phyloP scores from a whole-genome alignment of 176 grass and related monocot genomes.

The Paspalum vaginatum region DNA sequence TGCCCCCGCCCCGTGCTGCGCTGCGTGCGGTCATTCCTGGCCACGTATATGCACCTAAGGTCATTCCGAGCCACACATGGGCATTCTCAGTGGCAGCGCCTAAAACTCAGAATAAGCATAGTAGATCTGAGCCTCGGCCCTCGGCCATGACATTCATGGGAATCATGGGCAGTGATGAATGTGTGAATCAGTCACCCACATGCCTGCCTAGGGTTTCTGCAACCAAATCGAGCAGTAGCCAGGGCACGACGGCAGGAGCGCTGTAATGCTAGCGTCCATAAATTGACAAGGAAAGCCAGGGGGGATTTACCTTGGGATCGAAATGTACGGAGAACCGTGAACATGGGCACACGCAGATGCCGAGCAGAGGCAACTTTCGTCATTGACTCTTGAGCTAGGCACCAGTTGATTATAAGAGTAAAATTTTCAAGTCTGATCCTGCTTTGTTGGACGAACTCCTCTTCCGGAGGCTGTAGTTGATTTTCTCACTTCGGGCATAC shows the following conservation, averaged over 20 bases:
- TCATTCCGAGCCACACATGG: neutral
- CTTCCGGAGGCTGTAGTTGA: neutral
- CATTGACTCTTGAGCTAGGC: neutral
- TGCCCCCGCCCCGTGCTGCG: neutral
- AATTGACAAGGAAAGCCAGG: neutral
- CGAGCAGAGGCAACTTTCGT: neutral
- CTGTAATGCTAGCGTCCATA: constrained; percentile 19
- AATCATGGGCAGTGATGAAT: neutral
- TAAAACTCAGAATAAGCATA: neutral
- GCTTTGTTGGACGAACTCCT: neutral
- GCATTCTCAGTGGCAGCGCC: neutral
- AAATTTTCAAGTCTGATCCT: neutral
- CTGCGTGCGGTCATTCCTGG: neutral
- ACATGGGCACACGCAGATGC: constrained; percentile 2
- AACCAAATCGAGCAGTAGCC: constrained; percentile 27
- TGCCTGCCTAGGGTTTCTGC: constrained; percentile 45
- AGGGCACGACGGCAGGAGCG: constrained; percentile 7
- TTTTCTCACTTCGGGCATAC: neutral
- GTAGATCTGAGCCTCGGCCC: neutral
- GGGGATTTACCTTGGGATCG: neutral
- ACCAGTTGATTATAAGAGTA: neutral
- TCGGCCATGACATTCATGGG: neutral
- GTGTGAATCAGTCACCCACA: constrained; percentile 36
- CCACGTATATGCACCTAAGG: neutral
- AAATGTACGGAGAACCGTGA: constrained; percentile 9